phyloP scores from a whole-genome alignment of 352 stramenopile species.

The Phytophthora megakarya region DNA sequence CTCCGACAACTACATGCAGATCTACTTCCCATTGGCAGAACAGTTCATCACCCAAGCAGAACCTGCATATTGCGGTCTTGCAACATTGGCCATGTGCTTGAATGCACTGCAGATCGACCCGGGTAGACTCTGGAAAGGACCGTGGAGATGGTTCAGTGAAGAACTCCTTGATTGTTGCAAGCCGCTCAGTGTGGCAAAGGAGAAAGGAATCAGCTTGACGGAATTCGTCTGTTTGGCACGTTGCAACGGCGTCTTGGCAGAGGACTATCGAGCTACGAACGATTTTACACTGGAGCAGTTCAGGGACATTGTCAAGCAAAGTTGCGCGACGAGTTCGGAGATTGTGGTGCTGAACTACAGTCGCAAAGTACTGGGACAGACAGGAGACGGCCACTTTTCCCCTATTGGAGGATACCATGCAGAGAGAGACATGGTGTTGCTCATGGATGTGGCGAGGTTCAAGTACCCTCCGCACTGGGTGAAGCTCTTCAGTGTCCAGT shows the following conservation, averaged over 20 bases:
- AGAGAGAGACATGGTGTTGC: slow-evolving; percentile 91
- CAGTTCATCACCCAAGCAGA: slow-evolving; percentile 92
- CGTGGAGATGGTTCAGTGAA: slow-evolving; percentile 86
- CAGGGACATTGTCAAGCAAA: slow-evolving; percentile 70
- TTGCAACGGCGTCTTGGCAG: slow-evolving; percentile 63
- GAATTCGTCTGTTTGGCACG: slow-evolving; percentile 75
- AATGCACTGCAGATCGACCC: slow-evolving; percentile 82
- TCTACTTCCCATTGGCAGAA: slow-evolving; percentile 93
- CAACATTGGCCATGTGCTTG: slow-evolving; percentile 83
- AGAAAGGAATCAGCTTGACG: slow-evolving; percentile 71
- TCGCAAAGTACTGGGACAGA: slow-evolving; percentile 92
- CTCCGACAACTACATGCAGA: slow-evolving; percentile 77
- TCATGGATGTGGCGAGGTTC: slow-evolving; percentile 96
- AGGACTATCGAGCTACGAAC: slow-evolving; percentile 49
- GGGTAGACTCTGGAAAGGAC: slow-evolving; percentile 73
- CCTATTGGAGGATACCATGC: slow-evolving; percentile 95
- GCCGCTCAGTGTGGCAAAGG: slow-evolving; percentile 67
- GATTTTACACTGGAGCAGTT: slow-evolving; percentile 63
- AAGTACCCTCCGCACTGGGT: slow-evolving; percentile 95
- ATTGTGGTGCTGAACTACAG: slow-evolving; percentile 94
- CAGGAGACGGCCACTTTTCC: slow-evolving; percentile 96
- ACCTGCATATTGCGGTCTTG: slow-evolving; percentile 90
- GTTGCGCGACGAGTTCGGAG: slow-evolving; percentile 70
- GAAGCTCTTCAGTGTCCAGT: slow-evolving; percentile 50
- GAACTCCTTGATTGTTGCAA: slow-evolving; percentile 86